Percentiles rank a stretch among this genome's conserved stretches.
phyloP scores from a whole-genome alignment of 1,139 yeast species.

The Pichia sp. region DNA sequence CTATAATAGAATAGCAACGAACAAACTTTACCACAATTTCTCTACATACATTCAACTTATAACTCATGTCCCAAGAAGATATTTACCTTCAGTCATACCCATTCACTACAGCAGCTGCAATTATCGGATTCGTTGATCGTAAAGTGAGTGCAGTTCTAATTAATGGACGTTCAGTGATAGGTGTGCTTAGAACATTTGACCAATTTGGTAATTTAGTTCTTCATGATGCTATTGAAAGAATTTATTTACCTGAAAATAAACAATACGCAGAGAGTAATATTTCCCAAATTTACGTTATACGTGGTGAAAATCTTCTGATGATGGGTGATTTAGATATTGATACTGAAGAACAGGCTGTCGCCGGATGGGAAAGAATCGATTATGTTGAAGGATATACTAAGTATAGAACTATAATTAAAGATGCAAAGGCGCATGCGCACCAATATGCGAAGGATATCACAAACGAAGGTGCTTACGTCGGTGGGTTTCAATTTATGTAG shows the following conservation, averaged over 20 bases:
- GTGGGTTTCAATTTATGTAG: not conserved
- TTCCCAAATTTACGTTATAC: slow-evolving; percentile 62
- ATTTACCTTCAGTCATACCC: slow-evolving; percentile 65
- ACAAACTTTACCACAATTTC: no score
- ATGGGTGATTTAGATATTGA: slow-evolving; percentile 92
- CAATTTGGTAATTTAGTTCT: slow-evolving; percentile 90
- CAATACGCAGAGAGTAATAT: slow-evolving; percentile 73
- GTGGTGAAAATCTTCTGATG: slow-evolving; percentile 97
- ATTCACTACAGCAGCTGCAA: slow-evolving; percentile 94
- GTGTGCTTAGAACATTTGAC: slow-evolving; percentile 90
- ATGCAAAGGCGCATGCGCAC: not conserved
- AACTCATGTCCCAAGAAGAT: slow-evolving; percentile 30
- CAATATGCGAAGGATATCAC: not conserved
- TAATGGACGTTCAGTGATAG: slow-evolving; percentile 86
- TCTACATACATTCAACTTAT: no score
- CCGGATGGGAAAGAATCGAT: slow-evolving; percentile 18
- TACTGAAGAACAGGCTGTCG: slow-evolving; percentile 63
- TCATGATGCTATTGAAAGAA: slow-evolving; percentile 85
- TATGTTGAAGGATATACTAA: slow-evolving; percentile 3
- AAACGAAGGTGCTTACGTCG: slow-evolving; percentile 7
- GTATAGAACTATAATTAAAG: not conserved
- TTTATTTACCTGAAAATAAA: slow-evolving; percentile 51
- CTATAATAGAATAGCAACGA: no score
- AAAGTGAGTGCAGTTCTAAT: slow-evolving; percentile 79
- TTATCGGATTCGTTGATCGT: slow-evolving; percentile 90